Conservation (phyloP, 306 rosid genomes). For the Prinsepia uniflora region DNA sequence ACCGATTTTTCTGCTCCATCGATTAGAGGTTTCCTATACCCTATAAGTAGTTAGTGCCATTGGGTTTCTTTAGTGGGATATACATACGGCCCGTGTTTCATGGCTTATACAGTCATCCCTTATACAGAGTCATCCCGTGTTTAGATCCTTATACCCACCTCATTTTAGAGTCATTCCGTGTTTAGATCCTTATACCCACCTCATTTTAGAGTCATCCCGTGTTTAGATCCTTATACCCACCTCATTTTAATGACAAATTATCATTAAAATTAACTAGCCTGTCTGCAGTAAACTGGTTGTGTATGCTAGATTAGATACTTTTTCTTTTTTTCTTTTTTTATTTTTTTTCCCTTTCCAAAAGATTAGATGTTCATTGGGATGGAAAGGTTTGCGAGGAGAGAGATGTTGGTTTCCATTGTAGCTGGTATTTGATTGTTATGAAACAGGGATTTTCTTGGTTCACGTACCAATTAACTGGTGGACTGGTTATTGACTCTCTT, state of each 20-base stretch:
- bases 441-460: neutral
- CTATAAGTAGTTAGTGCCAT: neutral
- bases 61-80: neutral
- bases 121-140: neutral
- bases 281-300: neutral
- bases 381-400: neutral
- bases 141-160: too few species aligned
- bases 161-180: neutral
- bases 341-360: neutral
- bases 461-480: too few species aligned
- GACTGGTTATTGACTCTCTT: too few species aligned
- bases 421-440: neutral
- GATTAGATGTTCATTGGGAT: neutral
- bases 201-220: neutral
- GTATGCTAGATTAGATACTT: neutral
- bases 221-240: neutral
- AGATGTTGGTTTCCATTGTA: neutral
- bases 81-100: neutral
- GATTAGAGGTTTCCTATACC: neutral
- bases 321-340: too few species aligned
- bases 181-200: neutral
- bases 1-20: neutral
- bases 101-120: neutral
- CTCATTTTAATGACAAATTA: too few species aligned
- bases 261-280: neutral